These are phyloP conservation scores for Sugiyamaella neomexicana DNA, from an alignment of 1,139 yeast genomes.

Conservation along the genomic window DNA sequence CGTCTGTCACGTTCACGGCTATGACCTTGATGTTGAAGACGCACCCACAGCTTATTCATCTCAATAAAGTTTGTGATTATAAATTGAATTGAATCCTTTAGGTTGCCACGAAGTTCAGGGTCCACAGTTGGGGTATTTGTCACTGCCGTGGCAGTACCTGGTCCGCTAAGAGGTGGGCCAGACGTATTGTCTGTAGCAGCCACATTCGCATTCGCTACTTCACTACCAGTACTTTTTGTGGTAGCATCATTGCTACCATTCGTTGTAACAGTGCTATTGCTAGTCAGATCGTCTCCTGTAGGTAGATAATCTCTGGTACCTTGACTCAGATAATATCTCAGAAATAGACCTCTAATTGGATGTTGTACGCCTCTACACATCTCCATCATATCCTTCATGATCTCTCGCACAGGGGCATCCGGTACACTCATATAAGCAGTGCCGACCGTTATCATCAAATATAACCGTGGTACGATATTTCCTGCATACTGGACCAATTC, in stretches of 20 bases:
- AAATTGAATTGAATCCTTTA: conserved; percentile 68
- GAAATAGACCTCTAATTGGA: conserved; percentile 81
- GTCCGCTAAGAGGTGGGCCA: background rate
- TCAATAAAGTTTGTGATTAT: conserved; percentile 86
- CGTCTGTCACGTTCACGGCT: conserved; percentile 77
- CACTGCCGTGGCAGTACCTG: conserved; percentile 5
- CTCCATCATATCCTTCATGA: conserved; percentile 94
- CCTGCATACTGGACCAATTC: conserved; percentile 94
- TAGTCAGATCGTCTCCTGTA: conserved; percentile 26
- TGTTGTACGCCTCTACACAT: conserved; percentile 99
- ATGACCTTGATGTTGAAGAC: conserved; percentile 95
- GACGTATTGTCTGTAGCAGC: background rate
- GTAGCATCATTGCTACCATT: conserved; percentile 17
- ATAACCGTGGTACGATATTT: conserved; percentile 85
- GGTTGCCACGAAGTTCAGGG: conserved; percentile 42
- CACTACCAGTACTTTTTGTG: background rate
- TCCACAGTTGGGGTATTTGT: conserved; percentile 2
- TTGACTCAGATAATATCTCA: conserved; percentile 86
- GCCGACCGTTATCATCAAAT: conserved; percentile 94
- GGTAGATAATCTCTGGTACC: conserved; percentile 75
- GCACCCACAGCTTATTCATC: conserved; percentile 97
- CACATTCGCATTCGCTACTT: background rate
- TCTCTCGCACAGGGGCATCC: conserved; percentile 80
- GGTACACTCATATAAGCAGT: conserved; percentile 78
- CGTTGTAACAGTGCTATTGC: conserved; percentile 13